Conservation (phyloP, 1,284 basidiomycete species). For the Leccinum griseonigrum region DNA sequence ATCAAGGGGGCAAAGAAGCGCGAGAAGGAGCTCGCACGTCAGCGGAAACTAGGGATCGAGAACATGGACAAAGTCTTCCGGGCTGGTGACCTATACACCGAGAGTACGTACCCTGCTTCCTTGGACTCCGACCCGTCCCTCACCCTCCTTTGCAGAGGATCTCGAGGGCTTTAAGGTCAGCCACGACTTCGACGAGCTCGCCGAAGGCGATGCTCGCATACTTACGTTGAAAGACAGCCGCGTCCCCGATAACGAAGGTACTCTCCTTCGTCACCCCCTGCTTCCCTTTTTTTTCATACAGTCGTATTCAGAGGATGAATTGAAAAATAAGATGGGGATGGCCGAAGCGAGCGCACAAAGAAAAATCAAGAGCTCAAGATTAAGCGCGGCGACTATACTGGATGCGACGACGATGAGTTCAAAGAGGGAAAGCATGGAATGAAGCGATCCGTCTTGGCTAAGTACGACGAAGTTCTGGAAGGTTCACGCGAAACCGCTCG, state of each 20-base stretch:
- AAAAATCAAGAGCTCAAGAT: slow-evolving; percentile 84
- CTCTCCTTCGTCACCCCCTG: slow-evolving; percentile 13
- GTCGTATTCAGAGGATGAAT: slow-evolving; percentile 79
- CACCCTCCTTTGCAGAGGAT: slow-evolving; percentile 55
- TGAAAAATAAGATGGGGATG: slow-evolving; percentile 86
- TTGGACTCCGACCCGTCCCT: slow-evolving; percentile 4
- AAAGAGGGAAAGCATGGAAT: slow-evolving; percentile 67
- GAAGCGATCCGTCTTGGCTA: slow-evolving; percentile 83
- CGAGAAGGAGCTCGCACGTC: slow-evolving; percentile 80
- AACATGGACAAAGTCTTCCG: slow-evolving; percentile 76
- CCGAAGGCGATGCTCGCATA: slow-evolving; percentile 92
- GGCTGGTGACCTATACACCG: slow-evolving; percentile 66
- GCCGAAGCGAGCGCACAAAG: slow-evolving; percentile 77
- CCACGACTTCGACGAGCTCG: slow-evolving; percentile 90
- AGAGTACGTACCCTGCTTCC: slow-evolving; percentile 51
- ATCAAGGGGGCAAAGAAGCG: slow-evolving; percentile 85
- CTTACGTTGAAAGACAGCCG: slow-evolving; percentile 95
- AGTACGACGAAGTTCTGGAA: slow-evolving; percentile 91
- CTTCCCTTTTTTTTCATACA: slow-evolving; percentile 6
- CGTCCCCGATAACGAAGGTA: slow-evolving; percentile 91
- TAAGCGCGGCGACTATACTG: slow-evolving; percentile 89
- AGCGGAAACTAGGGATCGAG: slow-evolving; percentile 76
- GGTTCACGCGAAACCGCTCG: slow-evolving; percentile 62
- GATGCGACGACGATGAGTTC: slow-evolving; percentile 97
- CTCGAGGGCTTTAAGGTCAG: slow-evolving; percentile 92